Conservation (phyloP, 257 asterid species). For the Eucommia ulmoides region DNA sequence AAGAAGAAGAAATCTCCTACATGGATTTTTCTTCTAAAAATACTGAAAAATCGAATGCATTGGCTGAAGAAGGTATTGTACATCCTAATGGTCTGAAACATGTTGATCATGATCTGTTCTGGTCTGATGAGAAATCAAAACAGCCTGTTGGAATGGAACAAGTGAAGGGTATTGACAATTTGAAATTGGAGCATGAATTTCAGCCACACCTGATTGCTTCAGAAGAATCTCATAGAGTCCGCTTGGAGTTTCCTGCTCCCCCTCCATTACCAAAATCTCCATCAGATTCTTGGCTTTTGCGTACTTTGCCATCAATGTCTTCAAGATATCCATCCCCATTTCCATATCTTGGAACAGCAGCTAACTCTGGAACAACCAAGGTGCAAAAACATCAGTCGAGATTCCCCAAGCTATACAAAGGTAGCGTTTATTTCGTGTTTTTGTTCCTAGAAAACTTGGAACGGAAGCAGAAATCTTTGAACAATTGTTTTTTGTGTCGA, state of each 20-base stretch:
- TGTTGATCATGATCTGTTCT: slow-evolving; percentile 10
- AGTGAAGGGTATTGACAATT: slow-evolving; percentile 11
- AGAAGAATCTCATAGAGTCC: slow-evolving; percentile 7
- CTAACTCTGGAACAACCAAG: slow-evolving; percentile 11
- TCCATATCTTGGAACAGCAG: slow-evolving; percentile 15
- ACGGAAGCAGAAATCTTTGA: too few species aligned
- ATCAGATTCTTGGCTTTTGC: slow-evolving; percentile 81
- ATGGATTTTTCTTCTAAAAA: slow-evolving; percentile 21
- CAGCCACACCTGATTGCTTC: slow-evolving; percentile 11
- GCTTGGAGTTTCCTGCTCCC: slow-evolving; percentile 26
- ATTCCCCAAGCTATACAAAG: too few species aligned
- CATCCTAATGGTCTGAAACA: slow-evolving; percentile 14
- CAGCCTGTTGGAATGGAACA: slow-evolving; percentile 6
- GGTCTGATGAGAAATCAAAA: slow-evolving; percentile 10
- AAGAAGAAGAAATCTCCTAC: slow-evolving; percentile 12
- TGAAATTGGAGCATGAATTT: slow-evolving; percentile 9
- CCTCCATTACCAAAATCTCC: slow-evolving; percentile 80
- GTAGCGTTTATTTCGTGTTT: too few species aligned
- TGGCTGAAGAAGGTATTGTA: slow-evolving; percentile 9
- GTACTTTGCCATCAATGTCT: slow-evolving; percentile 66
- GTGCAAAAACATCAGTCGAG: too few species aligned
- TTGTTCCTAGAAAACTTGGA: too few species aligned
- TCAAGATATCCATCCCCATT: slow-evolving; percentile 20
- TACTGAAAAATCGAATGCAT: slow-evolving; percentile 9
- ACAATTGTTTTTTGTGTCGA: too few species aligned